Conservation (phyloP, 1,139 yeast genomes). For the Yarrowia galli region DNA sequence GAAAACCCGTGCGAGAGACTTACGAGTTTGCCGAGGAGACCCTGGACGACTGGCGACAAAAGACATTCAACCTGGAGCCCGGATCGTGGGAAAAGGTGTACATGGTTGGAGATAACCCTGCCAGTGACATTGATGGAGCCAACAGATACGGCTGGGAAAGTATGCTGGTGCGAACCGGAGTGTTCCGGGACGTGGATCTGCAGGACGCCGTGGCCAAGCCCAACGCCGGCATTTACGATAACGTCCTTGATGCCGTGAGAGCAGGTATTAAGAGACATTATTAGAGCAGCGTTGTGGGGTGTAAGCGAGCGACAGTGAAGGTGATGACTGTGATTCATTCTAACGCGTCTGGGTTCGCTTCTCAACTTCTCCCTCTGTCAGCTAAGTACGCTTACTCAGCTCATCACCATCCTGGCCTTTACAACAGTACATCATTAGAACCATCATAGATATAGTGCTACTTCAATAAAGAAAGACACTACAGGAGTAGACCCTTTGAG, state of each 20-base stretch:
- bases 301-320: neutral
- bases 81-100: conserved; percentile 57
- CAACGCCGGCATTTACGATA: conserved; percentile 48
- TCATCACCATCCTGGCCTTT: too few species aligned
- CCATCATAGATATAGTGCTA: too few species aligned
- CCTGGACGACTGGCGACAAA: conserved; percentile 63
- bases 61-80: conserved; percentile 15
- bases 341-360: too few species aligned
- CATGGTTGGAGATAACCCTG: conserved; percentile 98
- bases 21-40: conserved; percentile 85
- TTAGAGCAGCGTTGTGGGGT: neutral
- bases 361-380: too few species aligned
- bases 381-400: too few species aligned
- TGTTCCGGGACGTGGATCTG: conserved; percentile 74
- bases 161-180: conserved; percentile 85
- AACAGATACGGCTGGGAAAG: conserved; percentile 88
- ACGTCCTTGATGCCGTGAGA: conserved; percentile 53
- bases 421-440: too few species aligned
- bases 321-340: too few species aligned
- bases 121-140: conserved; percentile 90
- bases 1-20: conserved; percentile 83
- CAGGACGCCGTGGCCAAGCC: conserved; percentile 50
- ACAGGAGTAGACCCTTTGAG: too few species aligned
- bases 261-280: conserved; percentile 42
- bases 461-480: too few species aligned